Base-by-base conservation (phyloP, 2,329 filamentous ascomycete species). In the Canariomyces notabilis region DNA sequence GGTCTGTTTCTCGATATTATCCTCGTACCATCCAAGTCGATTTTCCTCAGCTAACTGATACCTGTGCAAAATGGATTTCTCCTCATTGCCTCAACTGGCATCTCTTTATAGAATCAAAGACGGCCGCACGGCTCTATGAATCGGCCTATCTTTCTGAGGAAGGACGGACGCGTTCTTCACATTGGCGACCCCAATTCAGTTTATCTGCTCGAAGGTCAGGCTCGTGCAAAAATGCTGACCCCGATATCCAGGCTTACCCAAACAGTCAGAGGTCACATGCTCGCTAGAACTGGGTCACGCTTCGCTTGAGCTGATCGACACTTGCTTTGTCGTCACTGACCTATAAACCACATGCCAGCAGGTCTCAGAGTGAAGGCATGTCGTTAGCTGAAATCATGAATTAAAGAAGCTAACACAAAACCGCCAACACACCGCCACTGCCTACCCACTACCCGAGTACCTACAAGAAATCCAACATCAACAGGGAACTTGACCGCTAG, bases 281-380 rank as follows among this genome's bases (percentile, higher is more conserved):
- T 88, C 50, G 75, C 80, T 40, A 83, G 84, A 49, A 79, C 89
- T 58, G 86, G 84, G n/a, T 86, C 83, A 23, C 77, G 85, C 52
- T 88, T 89, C 59, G 85, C 39, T 81, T 85, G 68, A 76, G 75
- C 42, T 70, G 60, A 65, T 42, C n/a, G 32, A 19, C 31, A 37
- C 35, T 9, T 15, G 21, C 6, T 12, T 20, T 16, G 12, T 29
- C 20, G n/a, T 18, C n/a, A 35, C 31, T 22, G n/a, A 32, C n/a
- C 21, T 11, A 23, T 21, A 14, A 1, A n/a, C n/a, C n/a, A n/a
- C 15, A 26, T 8, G 8, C 3, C 26, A 29, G 26, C 14, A 29
- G 4, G 7, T 29, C 4, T 29, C 7, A 29, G 9, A 9, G 14
- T 9, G 26, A 29, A 29, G 26, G 9, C 26, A 4, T 29, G 26